A percentile compares a stretch with the other conserved stretches of the same genome.
Evolutionary conservation across 306 rosid genomes (phyloP).

Genomic region (Fragaria iinumae): DNA sequence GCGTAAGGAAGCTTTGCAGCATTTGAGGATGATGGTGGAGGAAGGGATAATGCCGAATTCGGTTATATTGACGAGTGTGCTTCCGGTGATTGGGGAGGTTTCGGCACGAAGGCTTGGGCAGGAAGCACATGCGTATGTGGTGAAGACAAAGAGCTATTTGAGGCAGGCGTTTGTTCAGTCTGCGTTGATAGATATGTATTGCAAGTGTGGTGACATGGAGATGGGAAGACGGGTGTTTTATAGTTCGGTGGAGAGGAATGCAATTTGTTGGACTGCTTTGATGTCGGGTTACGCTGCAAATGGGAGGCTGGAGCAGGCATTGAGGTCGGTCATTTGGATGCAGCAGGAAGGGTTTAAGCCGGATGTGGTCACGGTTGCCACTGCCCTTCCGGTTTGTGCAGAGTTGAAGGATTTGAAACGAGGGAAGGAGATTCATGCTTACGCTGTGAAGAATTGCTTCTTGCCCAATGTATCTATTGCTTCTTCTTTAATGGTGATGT

Average conservation of each 20-base stretch:
- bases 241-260: conserved; percentile 59
- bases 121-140: conserved; percentile 72
- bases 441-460: conserved; percentile 66
- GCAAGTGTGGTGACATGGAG: conserved; percentile 72
- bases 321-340: conserved; percentile 80
- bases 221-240: conserved; percentile 66
- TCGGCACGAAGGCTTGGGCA: conserved; percentile 46
- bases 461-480: conserved; percentile 62
- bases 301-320: conserved; percentile 75
- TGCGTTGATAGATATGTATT: conserved; percentile 83
- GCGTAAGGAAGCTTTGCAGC: conserved; percentile 52
- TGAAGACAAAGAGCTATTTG: conserved; percentile 55
- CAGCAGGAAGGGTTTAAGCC: conserved; percentile 90
- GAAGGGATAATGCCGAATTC: conserved; percentile 52
- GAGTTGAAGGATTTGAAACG: conserved; percentile 55
- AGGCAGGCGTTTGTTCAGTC: conserved; percentile 59
- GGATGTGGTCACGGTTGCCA: conserved; percentile 68
- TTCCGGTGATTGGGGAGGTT: conserved; percentile 60
- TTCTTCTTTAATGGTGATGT: conserved; percentile 74
- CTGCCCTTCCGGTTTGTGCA: conserved; percentile 71
- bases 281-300: conserved; percentile 70
- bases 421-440: conserved; percentile 83
- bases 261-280: conserved; percentile 81
- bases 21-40: conserved; percentile 49
- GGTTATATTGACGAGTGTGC: conserved; percentile 46